These are phyloP conservation scores for Herpomyces periplanetae DNA, from an alignment of 2,329 filamentous ascomycete species.

Conservation along the genomic window DNA sequence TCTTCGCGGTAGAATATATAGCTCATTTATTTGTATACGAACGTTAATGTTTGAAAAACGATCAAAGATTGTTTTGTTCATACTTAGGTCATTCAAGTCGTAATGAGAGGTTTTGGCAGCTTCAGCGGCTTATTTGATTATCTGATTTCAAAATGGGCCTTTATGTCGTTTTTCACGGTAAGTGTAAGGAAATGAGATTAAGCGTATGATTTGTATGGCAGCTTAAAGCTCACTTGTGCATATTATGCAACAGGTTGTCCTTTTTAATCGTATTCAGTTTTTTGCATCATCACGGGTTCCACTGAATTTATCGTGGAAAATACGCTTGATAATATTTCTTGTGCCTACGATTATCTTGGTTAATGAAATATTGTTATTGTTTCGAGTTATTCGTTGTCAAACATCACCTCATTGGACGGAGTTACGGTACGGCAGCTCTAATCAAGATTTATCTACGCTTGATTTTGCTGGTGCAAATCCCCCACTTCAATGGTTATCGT, in stretches of 20 bases:
- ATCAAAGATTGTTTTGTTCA: too few species aligned
- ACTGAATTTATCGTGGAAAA: constrained; percentile 30
- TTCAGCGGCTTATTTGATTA: constrained; percentile 65
- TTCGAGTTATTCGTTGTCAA: constrained; percentile 70
- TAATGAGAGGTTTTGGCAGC: too few species aligned
- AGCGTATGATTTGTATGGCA: neutral
- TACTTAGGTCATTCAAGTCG: too few species aligned
- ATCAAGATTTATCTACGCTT: constrained; percentile 20
- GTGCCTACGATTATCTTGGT: constrained; percentile 27
- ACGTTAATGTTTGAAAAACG: too few species aligned
- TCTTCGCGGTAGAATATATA: too few species aligned
- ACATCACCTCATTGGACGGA: constrained; percentile 31
- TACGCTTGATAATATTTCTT: constrained; percentile 26
- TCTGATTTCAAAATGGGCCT: constrained; percentile 59
- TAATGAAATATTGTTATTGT: constrained; percentile 23
- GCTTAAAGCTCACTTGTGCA: constrained; percentile 1
- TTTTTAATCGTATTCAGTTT: constrained; percentile 66
- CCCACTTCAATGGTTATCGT: constrained; percentile 30
- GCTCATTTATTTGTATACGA: too few species aligned
- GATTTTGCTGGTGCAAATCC: constrained; percentile 28
- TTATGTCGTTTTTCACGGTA: constrained; percentile 44
- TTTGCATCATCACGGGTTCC: constrained; percentile 59
- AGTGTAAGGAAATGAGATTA: constrained; percentile 4
- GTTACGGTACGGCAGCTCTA: constrained; percentile 25
- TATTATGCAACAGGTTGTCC: constrained; percentile 17